A percentile compares a stretch with the other conserved stretches of the same genome.
Evolutionary conservation across 257 asterid genomes (phyloP).

Genomic region (Petrea volubilis): DNA sequence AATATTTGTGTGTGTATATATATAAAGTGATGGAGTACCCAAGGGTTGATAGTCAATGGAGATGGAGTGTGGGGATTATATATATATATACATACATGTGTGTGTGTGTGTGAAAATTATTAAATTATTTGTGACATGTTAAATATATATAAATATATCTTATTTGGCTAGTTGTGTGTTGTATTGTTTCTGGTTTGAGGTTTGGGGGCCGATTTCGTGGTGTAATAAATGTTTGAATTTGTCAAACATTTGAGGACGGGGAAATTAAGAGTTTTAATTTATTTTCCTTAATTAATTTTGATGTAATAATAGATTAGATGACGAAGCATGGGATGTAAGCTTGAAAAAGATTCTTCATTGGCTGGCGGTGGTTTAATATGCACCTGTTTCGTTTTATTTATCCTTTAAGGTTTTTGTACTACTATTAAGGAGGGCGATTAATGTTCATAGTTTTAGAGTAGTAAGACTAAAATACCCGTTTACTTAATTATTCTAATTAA

Average conservation of each 20-base stretch:
- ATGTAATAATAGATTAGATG: constrained; percentile 16
- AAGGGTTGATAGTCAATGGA: constrained; percentile 51
- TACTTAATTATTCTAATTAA: no score
- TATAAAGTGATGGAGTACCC: constrained; percentile 12
- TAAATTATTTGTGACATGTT: background rate
- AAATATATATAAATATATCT: background rate
- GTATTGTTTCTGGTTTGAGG: background rate
- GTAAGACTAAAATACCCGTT: no score
- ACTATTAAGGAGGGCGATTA: no score
- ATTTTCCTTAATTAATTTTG: background rate
- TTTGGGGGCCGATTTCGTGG: constrained; percentile 52
- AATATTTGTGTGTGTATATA: background rate
- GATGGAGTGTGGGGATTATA: constrained; percentile 38
- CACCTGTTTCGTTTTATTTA: no score
- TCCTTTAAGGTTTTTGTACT: no score
- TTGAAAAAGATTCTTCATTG: constrained; percentile 22
- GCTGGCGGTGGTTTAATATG: constrained; percentile 19
- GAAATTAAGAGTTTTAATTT: background rate
- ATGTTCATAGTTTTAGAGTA: no score
- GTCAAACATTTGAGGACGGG: constrained; percentile 39
- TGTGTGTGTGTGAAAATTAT: background rate
- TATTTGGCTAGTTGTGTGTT: constrained; percentile 24
- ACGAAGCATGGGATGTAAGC: constrained; percentile 9
- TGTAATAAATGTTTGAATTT: constrained; percentile 57
- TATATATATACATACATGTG: constrained; percentile 14